These are phyloP conservation scores for Picochlorum costavermella DNA, from an alignment of 139 green algal species.

Conservation along the genomic window DNA sequence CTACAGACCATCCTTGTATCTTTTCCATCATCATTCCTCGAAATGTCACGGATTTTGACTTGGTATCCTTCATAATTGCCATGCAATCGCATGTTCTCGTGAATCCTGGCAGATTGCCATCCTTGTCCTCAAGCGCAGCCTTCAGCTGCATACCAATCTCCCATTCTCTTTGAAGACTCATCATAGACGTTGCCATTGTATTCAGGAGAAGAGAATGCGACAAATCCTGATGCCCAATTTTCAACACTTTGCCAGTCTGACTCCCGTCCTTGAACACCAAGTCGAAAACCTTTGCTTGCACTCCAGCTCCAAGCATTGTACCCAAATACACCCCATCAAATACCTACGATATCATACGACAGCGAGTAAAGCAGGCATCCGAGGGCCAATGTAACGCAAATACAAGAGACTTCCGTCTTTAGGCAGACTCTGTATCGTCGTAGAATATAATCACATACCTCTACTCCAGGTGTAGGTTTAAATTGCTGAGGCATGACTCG, in stretches of 20 bases:
- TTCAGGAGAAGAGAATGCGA: conserved; percentile 22
- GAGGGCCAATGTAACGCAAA: neutral
- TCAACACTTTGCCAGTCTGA: conserved; percentile 25
- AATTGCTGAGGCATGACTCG: neutral
- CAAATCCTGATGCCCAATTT: conserved; percentile 23
- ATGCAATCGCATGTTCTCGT: conserved; percentile 29
- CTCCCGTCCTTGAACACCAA: conserved; percentile 10
- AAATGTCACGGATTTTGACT: conserved; percentile 4
- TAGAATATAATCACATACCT: too few species aligned
- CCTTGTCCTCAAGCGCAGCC: conserved; percentile 17
- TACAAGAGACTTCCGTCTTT: too few species aligned
- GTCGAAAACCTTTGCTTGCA: conserved; percentile 30
- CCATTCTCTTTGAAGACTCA: conserved; percentile 21
- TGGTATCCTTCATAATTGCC: conserved; percentile 1
- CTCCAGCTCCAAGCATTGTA: conserved; percentile 15
- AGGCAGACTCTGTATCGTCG: too few species aligned
- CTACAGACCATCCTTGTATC: conserved; percentile 19
- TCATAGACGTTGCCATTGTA: conserved; percentile 7
- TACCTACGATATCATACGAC: neutral
- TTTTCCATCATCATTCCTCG: conserved; percentile 27
- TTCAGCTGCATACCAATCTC: conserved; percentile 19
- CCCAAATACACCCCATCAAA: conserved; percentile 12
- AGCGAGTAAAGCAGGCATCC: neutral
- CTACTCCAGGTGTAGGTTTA: conserved; percentile 1
- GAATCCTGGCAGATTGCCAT: conserved; percentile 25